A percentile compares a stretch with the other conserved stretches of the same genome.
Evolutionary conservation across 1,284 basidiomycete genomes (phyloP).

Genomic region (Phlebopus sp.): DNA sequence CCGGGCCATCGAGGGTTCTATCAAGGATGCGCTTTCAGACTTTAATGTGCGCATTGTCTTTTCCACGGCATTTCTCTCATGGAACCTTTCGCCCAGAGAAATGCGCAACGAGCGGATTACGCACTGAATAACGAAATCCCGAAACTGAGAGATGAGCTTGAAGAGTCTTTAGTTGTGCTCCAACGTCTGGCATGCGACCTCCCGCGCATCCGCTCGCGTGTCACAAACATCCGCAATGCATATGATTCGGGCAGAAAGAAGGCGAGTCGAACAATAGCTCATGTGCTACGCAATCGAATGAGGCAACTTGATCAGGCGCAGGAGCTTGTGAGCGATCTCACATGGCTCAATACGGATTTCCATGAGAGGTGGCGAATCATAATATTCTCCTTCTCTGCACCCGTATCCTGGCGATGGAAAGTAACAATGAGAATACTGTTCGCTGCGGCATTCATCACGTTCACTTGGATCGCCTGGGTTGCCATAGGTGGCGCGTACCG

Average conservation of each 20-base stretch:
- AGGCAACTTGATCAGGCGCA: constrained; percentile 44
- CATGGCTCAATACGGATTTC: constrained; percentile 72
- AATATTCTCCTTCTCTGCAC: constrained; percentile 66
- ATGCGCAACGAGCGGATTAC: constrained; percentile 52
- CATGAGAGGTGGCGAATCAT: constrained; percentile 67
- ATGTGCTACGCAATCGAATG: neutral
- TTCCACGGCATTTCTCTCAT: neutral
- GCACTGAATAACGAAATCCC: constrained; percentile 58
- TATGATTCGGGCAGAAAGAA: constrained; percentile 71
- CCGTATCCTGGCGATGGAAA: constrained; percentile 68
- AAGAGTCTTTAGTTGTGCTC: constrained; percentile 53
- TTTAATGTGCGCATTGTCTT: constrained; percentile 50
- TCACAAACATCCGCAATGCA: constrained; percentile 53
- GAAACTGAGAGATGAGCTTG: constrained; percentile 53
- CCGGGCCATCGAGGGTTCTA: constrained; percentile 61
- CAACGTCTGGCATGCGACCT: constrained; percentile 50
- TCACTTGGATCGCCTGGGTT: constrained; percentile 59
- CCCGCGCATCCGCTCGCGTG: constrained; percentile 57
- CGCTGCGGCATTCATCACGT: constrained; percentile 49
- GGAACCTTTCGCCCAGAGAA: constrained; percentile 41
- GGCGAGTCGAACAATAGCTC: constrained; percentile 32
- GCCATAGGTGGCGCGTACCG: constrained; percentile 61
- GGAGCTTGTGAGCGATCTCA: constrained; percentile 54
- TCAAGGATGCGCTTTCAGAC: constrained; percentile 57
- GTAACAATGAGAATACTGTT: constrained; percentile 57